Evolutionary conservation across 352 stramenopile species (phyloP).

Genomic region (Phytopythium litorale): DNA sequence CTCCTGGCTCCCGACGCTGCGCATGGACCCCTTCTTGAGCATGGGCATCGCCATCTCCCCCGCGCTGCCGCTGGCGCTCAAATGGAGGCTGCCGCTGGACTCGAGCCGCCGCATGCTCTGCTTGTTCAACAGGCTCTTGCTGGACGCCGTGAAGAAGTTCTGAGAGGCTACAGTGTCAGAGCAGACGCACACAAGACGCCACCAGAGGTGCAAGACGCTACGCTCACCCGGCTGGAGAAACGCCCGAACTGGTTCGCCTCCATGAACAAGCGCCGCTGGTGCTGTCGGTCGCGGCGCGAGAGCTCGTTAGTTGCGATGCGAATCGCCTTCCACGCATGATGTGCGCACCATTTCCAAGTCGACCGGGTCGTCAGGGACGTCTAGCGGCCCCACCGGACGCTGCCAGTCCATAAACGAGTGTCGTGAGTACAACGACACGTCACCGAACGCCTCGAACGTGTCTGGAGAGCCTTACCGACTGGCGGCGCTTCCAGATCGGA

Average conservation of each 20-base stretch:
- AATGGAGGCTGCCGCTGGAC: conserved; percentile 13
- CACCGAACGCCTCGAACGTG: background rate
- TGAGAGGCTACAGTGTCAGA: background rate
- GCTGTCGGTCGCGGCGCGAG: conserved; percentile 12
- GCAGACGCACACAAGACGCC: background rate
- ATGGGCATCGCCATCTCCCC: background rate
- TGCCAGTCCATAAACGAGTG: conserved; percentile 6
- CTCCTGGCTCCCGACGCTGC: conserved; percentile 15
- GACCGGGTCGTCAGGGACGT: conserved; percentile 31
- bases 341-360: conserved; percentile 54
- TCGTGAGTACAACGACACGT: background rate
- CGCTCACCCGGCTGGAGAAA: conserved; percentile 36
- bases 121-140: conserved; percentile 32
- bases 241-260: conserved; percentile 49
- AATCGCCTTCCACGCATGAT: background rate
- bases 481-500: conserved; percentile 44
- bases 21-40: conserved; percentile 28
- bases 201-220: background rate
- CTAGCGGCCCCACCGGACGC: conserved; percentile 35
- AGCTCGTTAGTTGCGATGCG: background rate
- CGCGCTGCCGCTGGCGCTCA: background rate
- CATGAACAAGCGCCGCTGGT: conserved; percentile 63
- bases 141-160: conserved; percentile 47
- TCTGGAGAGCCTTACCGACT: conserved; percentile 21
- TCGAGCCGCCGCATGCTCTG: conserved; percentile 15